Conservation (phyloP, 495 filamentous ascomycete species). For the Aspergillus funiculosus region DNA sequence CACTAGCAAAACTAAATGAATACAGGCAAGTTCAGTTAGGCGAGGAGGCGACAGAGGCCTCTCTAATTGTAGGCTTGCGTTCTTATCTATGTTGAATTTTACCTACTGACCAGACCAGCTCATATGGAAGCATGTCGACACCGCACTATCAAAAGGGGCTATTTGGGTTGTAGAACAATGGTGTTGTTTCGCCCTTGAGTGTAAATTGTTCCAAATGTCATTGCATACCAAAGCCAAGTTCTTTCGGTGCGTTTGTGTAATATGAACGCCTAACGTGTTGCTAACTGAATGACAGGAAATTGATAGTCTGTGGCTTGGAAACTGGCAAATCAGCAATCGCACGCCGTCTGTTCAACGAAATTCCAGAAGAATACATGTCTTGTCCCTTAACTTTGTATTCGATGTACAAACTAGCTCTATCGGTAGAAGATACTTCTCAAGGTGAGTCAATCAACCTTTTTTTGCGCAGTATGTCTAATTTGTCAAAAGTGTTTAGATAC, state of each 20-base stretch:
- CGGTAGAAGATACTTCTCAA: constrained; percentile 49
- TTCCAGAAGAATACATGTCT: constrained; percentile 51
- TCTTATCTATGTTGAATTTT: background rate
- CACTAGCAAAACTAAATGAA: constrained; percentile 35
- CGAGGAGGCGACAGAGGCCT: constrained; percentile 58
- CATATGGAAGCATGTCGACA: constrained; percentile 70
- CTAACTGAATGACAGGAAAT: constrained; percentile 49
- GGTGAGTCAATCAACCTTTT: constrained; percentile 26
- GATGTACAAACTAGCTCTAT: constrained; percentile 67
- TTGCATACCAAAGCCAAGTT: constrained; percentile 60
- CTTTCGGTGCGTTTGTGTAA: constrained; percentile 48
- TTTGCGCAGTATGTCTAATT: constrained; percentile 9
- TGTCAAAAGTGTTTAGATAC: constrained; percentile 46
- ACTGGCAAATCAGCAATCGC: constrained; percentile 49
- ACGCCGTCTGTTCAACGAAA: constrained; percentile 48
- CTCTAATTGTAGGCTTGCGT: constrained; percentile 55
- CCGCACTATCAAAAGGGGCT: constrained; percentile 45
- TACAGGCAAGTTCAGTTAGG: constrained; percentile 36
- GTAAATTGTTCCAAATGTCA: constrained; percentile 58
- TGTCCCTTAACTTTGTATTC: constrained; percentile 65
- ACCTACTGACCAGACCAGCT: constrained; percentile 44
- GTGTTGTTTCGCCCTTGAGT: constrained; percentile 61
- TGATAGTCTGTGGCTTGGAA: constrained; percentile 60
- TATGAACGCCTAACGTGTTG: constrained; percentile 5
- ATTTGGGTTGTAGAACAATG: constrained; percentile 56